These are phyloP conservation scores for Suzukiozyma palmioleophila DNA, from an alignment of 1,139 yeast genomes.

Conservation along the genomic window DNA sequence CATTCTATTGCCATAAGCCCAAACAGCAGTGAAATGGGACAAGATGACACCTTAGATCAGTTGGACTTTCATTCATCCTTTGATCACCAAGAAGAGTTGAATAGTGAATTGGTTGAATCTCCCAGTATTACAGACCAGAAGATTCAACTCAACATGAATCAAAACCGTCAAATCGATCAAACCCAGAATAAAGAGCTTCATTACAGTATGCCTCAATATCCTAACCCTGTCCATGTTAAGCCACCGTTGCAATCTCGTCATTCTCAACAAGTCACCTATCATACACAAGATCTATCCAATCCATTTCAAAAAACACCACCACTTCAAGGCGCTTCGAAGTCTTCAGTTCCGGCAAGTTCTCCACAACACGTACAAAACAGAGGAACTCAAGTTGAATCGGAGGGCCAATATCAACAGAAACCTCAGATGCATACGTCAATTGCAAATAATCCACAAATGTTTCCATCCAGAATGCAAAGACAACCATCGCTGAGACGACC, in stretches of 20 bases:
- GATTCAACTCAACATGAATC: too few relatives aligned
- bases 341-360: conserved; percentile 3
- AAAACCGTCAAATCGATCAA: too few relatives aligned
- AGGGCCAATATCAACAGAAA: not conserved
- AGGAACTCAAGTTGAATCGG: conserved; percentile 7
- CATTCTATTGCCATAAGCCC: conserved; percentile 16
- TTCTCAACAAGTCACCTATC: conserved; percentile 3
- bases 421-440: conserved; percentile 6
- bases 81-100: too few relatives aligned
- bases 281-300: not conserved
- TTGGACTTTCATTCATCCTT: too few relatives aligned
- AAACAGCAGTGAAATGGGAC: not conserved
- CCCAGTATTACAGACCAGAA: too few relatives aligned
- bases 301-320: not conserved
- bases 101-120: too few relatives aligned
- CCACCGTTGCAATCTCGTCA: conserved; percentile 3
- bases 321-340: not conserved
- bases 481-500: conserved; percentile 6
- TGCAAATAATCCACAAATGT: conserved; percentile 6
- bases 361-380: conserved; percentile 5
- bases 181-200: too few relatives aligned
- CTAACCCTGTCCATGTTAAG: conserved; percentile 6
- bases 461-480: conserved; percentile 8
- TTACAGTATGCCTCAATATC: too few relatives aligned
- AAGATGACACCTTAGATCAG: too few relatives aligned